phyloP scores from a whole-genome alignment of 2,329 filamentous ascomycete species.

The Pseudocercospora cruenta region DNA sequence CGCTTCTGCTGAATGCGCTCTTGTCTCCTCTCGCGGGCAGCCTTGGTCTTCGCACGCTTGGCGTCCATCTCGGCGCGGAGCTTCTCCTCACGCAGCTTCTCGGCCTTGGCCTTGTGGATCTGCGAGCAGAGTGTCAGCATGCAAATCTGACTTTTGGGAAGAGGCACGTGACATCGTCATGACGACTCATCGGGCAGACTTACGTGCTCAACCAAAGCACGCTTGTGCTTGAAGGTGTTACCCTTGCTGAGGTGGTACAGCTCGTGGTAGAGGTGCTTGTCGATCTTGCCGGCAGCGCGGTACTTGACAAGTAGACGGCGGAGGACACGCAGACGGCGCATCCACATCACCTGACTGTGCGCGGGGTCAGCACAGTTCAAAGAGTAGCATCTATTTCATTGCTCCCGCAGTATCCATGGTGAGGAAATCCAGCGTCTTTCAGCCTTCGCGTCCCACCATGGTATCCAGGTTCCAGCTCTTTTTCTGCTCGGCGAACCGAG shows the following conservation, averaged over 20 bases:
- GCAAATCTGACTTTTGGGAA: slow-evolving; percentile 10
- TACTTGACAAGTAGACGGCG: slow-evolving; percentile 99
- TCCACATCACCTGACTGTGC: slow-evolving; percentile 92
- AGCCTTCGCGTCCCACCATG: slow-evolving; percentile 9
- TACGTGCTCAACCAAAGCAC: slow-evolving; percentile 99
- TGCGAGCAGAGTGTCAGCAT: slow-evolving; percentile 47
- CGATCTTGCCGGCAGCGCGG: slow-evolving; percentile 99
- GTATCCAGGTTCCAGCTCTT: slow-evolving; percentile 5
- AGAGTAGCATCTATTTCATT: slow-evolving; percentile 7
- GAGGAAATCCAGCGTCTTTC: slow-evolving; percentile 13
- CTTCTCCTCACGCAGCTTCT: slow-evolving; percentile 93
- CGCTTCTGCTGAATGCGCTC: slow-evolving; percentile 92
- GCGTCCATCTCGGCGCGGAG: slow-evolving; percentile 99
- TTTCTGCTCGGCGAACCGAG: background rate
- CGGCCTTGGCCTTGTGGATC: slow-evolving; percentile 99
- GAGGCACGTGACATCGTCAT: slow-evolving; percentile 41
- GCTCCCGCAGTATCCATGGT: slow-evolving; percentile 7
- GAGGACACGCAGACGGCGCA: slow-evolving; percentile 99
- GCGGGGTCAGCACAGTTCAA: slow-evolving; percentile 37
- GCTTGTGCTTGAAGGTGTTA: slow-evolving; percentile 99
- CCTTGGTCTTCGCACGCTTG: slow-evolving; percentile 99
- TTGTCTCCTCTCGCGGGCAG: slow-evolving; percentile 96
- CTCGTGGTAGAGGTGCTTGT: slow-evolving; percentile 99
- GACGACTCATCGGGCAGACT: slow-evolving; percentile 52
- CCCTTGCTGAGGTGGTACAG: slow-evolving; percentile 99